A percentile compares a stretch with the other conserved stretches of the same genome.
Evolutionary conservation across 768 basidiomycete species (phyloP).

Genomic region (Naganishia antarctica): DNA sequence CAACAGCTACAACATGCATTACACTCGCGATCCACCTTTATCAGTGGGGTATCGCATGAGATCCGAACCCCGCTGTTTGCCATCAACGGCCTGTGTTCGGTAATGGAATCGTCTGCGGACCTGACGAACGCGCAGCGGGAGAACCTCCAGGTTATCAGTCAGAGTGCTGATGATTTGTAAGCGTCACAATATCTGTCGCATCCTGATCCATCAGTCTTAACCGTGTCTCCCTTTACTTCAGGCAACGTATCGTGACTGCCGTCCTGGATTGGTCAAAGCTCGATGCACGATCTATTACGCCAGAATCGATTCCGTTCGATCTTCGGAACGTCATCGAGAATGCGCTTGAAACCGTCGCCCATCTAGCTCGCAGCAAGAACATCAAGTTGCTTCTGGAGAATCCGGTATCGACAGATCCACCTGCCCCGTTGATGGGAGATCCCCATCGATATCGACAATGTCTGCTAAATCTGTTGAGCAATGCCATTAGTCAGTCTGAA

Average conservation of each 20-base stretch:
- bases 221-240: not conserved
- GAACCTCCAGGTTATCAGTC: conserved; percentile 36
- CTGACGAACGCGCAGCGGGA: conserved; percentile 37
- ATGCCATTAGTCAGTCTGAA: conserved; percentile 33
- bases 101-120: conserved; percentile 38
- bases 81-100: conserved; percentile 36
- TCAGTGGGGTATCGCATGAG: conserved; percentile 38
- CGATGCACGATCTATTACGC: conserved; percentile 33
- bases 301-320: conserved; percentile 39
- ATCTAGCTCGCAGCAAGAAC: conserved; percentile 36
- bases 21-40: conserved; percentile 16
- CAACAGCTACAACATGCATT: conserved; percentile 26
- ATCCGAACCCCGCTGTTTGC: conserved; percentile 39
- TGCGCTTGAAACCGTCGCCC: conserved; percentile 36
- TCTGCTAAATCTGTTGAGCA: conserved; percentile 36
- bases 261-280: conserved; percentile 36
- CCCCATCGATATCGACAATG: conserved; percentile 41
- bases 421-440: conserved; percentile 33
- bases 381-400: conserved; percentile 37
- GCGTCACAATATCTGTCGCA: not conserved
- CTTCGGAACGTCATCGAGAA: conserved; percentile 39
- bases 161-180: conserved; percentile 35
- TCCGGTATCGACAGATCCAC: conserved; percentile 34
- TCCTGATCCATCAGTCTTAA: too few relatives aligned
- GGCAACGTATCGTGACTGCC: conserved; percentile 38